Evolutionary conservation across 1,139 yeast species (phyloP), one percentile per base, ranked within the genome.

Genomic region (Komagataea norvegica): DNA sequence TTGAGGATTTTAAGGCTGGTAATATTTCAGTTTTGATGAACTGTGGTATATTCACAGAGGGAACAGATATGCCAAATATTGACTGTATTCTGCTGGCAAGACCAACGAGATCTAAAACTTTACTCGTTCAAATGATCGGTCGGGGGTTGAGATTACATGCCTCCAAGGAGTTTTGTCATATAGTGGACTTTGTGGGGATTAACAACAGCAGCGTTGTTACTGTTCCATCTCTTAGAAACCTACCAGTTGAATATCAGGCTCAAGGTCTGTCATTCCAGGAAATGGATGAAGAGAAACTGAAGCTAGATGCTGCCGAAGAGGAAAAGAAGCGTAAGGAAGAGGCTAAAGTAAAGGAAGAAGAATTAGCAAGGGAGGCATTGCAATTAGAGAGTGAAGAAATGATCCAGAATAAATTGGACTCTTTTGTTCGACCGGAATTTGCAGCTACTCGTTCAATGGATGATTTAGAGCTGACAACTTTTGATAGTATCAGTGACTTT

Each of bases 1-100:
- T 88, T 1, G 61, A 65, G 3, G 80, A 74, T 32, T 89, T 89
- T 55, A 72, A 68, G 44, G 51, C 60, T 2, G 89, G 94, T 0
- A 54, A 68, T 14, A 68, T 85, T 20, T 77, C 82, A 4, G 94
- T 91, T 0, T 61, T 89, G 21, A 74, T 93, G 59, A 91, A 91
- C 54, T 94, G 95, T 54, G 87, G 83, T 18, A 87, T 89, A 3
- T 82, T 89, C 50, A 89, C 96, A 0, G 98, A 91, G 59, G 98
- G 98, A 0, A 87, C 97, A 0, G 97, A 89, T 60, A 80, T 89
- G 17, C 97, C 97, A 3, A 80, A 81, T 46, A 83, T 89, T 41
- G 97, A 89, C 55, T 80, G 88, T 20, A 64, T 89, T 8, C 65
- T 89, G 33, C 62, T 89, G 24, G 84, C 87, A 5, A 64, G 96